Conservation (phyloP, 345 rosid species). For the Citrus cavaleriei region DNA sequence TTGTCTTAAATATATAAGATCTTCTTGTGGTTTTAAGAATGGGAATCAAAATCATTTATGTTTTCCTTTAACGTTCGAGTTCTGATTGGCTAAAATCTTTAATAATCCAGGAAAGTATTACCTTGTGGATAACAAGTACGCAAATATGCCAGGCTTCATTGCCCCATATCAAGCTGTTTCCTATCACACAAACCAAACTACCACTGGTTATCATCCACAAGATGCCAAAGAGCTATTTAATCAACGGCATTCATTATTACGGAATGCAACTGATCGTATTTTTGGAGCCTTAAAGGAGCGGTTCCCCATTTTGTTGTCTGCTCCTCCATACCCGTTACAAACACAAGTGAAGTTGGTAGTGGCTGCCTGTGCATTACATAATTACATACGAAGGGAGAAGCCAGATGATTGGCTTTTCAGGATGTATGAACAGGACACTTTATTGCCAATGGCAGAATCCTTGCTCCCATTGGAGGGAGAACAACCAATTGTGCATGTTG, state of each 20-base stretch:
- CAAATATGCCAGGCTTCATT: conserved; percentile 73
- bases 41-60: background rate
- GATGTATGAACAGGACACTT: conserved; percentile 40
- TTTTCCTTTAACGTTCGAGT: conserved; percentile 2
- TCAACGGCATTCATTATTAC: conserved; percentile 61
- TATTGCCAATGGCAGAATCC: conserved; percentile 35
- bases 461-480: conserved; percentile 35
- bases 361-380: conserved; percentile 80
- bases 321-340: conserved; percentile 89
- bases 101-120: conserved; percentile 70
- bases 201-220: conserved; percentile 44
- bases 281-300: conserved; percentile 78
- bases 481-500: conserved; percentile 29
- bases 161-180: conserved; percentile 58
- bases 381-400: conserved; percentile 67
- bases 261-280: conserved; percentile 40
- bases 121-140: conserved; percentile 59
- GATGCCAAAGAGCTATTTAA: conserved; percentile 70
- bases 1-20: background rate
- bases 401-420: conserved; percentile 68
- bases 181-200: conserved; percentile 35
- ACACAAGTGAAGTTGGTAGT: conserved; percentile 86
- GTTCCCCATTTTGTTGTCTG: conserved; percentile 73
- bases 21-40: background rate
- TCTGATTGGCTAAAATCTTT: conserved; percentile 6